Base-by-base conservation (phyloP, 164 flowering plant species). In the Vitis amurensis region DNA sequence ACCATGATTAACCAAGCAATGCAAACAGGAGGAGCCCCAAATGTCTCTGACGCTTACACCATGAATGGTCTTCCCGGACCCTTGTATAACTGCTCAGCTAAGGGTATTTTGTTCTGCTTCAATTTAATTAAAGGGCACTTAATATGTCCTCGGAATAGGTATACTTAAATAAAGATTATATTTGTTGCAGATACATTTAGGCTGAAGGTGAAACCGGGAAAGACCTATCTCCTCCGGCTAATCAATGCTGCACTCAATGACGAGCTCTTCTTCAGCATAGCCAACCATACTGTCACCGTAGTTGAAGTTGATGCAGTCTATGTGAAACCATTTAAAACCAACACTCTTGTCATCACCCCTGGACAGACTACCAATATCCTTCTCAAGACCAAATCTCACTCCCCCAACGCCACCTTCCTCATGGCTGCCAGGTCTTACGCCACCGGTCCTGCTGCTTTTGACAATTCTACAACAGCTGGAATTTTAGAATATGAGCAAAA, bases 331-430 rank as follows among this genome's bases (percentile, higher is more conserved):
- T 88, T 89, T 31, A 61, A 71, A 2, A 86, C 91, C 0, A 72
- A 77, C 8, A 75, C 67, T 0, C 52, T 92, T 13, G 81, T 89
- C 30, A 83, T 92, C 61, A 77, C 92, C 1, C 93, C 97, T 0
- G 95, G 97, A 5, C 95, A 90, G 53, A 92, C 97, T 71, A 82
- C 86, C 14, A 87, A 89, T 59, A 88, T 90, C 31, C 91, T 91
- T 31, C 86, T 91, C 77, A 77, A 68, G 49, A 74, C 97, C 66
- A 87, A 83, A 75, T 69, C 79, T 0, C 48, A 76, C 31, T 8
- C 23, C 67, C 92, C 88, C 1, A 77, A 74, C n/a, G 85, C 88
- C 64, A 76, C 78, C 30, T 91, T 80, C 66, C 66, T 84, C 73
- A 89, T 91, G 89, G 66, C 82, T 0, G 94, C 92, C 15, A 69